Conservation (phyloP, 768 basidiomycete genomes). For the Pleurotus cornucopiae region DNA sequence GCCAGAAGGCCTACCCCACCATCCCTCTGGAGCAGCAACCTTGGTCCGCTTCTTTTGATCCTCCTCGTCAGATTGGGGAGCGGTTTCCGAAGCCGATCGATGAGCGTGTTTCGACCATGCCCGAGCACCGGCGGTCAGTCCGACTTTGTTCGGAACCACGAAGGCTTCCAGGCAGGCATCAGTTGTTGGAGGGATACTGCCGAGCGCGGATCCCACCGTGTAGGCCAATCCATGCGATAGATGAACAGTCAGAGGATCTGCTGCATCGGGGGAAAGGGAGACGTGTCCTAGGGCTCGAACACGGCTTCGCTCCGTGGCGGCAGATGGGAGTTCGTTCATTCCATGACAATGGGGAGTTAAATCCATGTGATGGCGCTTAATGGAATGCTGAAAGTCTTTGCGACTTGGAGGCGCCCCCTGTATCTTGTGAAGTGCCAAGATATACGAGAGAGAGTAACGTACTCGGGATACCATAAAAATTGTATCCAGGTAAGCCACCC, state of each 20-base stretch:
- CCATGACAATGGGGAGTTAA: slow-evolving; percentile 10
- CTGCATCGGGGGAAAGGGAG: slow-evolving; percentile 12
- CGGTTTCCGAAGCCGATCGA: slow-evolving; percentile 33
- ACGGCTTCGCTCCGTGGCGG: slow-evolving; percentile 11
- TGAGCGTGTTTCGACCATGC: slow-evolving; percentile 69
- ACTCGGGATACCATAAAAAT: too few relatives aligned
- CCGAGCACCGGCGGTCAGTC: slow-evolving; percentile 53
- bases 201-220: slow-evolving; percentile 56
- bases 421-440: too few relatives aligned
- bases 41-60: slow-evolving; percentile 14
- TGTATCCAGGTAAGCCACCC: too few relatives aligned
- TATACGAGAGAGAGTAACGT: too few relatives aligned
- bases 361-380: background rate
- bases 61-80: slow-evolving; percentile 2
- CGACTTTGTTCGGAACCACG: slow-evolving; percentile 40
- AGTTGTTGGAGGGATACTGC: slow-evolving; percentile 40
- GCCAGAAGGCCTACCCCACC: slow-evolving; percentile 59
- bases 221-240: slow-evolving; percentile 51
- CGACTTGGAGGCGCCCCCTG: too few relatives aligned
- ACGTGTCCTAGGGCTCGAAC: background rate
- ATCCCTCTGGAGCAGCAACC: slow-evolving; percentile 29
- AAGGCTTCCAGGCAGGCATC: slow-evolving; percentile 53
- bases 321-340: slow-evolving; percentile 16
- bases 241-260: slow-evolving; percentile 36
- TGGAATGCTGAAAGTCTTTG: too few relatives aligned